Evolutionary conservation across 2,329 filamentous ascomycete genomes (phyloP).

Genomic region (Beauveria rudraprayagi): DNA sequence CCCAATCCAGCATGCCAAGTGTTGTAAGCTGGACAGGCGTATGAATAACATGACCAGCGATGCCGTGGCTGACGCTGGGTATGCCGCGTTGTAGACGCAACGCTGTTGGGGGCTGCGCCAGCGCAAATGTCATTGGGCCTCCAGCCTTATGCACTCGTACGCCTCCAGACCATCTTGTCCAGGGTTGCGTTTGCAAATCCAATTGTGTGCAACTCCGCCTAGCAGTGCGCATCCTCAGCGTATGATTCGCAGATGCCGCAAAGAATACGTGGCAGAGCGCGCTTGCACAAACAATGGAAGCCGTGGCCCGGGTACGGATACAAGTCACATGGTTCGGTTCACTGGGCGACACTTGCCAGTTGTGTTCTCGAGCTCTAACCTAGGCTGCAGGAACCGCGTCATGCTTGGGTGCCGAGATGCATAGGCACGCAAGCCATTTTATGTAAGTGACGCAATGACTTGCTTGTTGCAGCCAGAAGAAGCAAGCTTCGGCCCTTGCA

Average conservation of each 20-base stretch:
- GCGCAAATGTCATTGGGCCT: not conserved
- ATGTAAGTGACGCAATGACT: not conserved
- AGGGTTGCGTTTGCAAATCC: too few species aligned
- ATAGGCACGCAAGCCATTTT: not conserved
- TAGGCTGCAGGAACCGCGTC: not conserved
- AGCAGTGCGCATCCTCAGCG: too few species aligned
- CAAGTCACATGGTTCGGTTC: not conserved
- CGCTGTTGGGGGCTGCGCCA: not conserved
- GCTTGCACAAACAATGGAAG: not conserved
- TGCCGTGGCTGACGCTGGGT: not conserved
- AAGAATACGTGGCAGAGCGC: too few species aligned
- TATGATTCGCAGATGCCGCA: too few species aligned
- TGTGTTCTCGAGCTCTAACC: not conserved
- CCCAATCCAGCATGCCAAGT: not conserved
- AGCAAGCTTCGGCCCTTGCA: not conserved
- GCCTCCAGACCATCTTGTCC: too few species aligned
- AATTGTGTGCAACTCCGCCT: too few species aligned
- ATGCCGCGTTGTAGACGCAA: not conserved
- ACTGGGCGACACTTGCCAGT: too few species aligned
- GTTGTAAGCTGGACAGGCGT: not conserved
- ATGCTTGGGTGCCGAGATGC: not conserved
- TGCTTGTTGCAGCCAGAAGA: not conserved
- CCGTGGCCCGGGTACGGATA: not conserved
- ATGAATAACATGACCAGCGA: not conserved
- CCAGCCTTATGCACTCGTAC: not conserved